Percentiles rank a stretch among this genome's conserved stretches.
Conservation (phyloP, 208 protist species). For the Trypanosoma scelopori region DNA sequence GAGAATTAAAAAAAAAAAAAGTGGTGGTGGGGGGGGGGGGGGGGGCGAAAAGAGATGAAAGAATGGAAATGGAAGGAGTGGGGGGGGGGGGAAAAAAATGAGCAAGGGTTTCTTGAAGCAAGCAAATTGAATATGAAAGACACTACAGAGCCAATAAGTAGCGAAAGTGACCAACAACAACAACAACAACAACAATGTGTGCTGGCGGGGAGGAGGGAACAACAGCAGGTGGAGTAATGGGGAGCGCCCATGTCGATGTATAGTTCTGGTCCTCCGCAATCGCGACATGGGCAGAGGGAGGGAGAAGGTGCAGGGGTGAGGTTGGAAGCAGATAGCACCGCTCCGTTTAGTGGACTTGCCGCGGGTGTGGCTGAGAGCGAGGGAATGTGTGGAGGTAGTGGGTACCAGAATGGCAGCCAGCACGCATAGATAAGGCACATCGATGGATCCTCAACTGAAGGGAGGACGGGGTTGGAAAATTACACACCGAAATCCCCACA, state of each 20-base stretch:
- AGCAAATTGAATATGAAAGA: too few relatives aligned
- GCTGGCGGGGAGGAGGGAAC: neutral
- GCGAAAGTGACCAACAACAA: too few relatives aligned
- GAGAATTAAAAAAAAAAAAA: conserved; percentile 17
- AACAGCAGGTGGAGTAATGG: neutral
- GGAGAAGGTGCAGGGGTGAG: too few relatives aligned
- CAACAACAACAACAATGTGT: too few relatives aligned
- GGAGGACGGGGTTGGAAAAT: neutral
- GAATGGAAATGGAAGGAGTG: conserved; percentile 5
- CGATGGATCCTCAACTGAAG: neutral
- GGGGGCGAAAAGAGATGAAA: neutral
- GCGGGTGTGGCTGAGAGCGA: too few relatives aligned
- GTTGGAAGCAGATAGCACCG: conserved; percentile 3
- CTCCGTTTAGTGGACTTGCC: too few relatives aligned
- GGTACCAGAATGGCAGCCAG: neutral
- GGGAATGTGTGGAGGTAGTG: too few relatives aligned
- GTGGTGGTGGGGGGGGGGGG: neutral
- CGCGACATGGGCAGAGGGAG: neutral
- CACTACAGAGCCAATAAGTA: too few relatives aligned
- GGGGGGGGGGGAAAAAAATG: neutral
- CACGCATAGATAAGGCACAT: neutral
- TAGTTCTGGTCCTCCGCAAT: neutral
- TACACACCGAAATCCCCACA: too few relatives aligned
- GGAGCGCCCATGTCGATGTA: too few relatives aligned
- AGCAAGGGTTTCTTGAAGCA: too few relatives aligned